These are phyloP conservation scores for Picea glauca DNA, from an alignment of 75 land plant genomes.

Conservation along the genomic window DNA sequence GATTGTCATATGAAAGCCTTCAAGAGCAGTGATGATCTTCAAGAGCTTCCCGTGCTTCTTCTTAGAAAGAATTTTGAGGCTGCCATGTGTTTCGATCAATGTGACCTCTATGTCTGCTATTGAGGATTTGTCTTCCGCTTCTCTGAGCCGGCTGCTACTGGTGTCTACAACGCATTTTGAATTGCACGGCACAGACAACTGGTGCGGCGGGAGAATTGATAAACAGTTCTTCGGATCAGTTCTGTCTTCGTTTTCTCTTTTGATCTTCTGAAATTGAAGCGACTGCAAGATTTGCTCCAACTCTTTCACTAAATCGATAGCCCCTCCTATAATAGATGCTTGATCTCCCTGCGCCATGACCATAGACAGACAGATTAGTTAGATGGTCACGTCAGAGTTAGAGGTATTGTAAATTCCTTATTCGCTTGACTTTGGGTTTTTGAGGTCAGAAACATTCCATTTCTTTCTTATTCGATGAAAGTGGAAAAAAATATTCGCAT, in stretches of 20 bases:
- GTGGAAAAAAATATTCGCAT: too few species aligned
- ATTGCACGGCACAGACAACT: neutral
- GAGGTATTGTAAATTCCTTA: too few species aligned
- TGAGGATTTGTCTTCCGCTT: neutral
- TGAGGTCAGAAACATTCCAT: neutral
- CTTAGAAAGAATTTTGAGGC: conserved; percentile 39
- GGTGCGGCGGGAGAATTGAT: neutral
- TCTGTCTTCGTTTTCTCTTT: conserved; percentile 2
- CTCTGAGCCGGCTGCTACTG: neutral
- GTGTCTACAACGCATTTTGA: conserved; percentile 1
- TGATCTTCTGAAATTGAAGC: conserved; percentile 16
- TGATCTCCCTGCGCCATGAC: conserved; percentile 20
- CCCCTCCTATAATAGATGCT: conserved; percentile 30
- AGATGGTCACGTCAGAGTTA: neutral
- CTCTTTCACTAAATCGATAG: conserved; percentile 33
- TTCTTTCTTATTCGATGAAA: too few species aligned
- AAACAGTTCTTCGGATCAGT: neutral
- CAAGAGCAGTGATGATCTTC: conserved; percentile 47
- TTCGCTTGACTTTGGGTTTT: too few species aligned
- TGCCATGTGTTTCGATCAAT: conserved; percentile 22
- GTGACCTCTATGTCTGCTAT: conserved; percentile 8
- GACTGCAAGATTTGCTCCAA: conserved; percentile 26
- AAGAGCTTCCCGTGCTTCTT: conserved; percentile 49
- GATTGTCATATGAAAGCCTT: conserved; percentile 39
- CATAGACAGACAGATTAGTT: neutral